Evolutionary conservation across 441 rosid species (phyloP).

Genomic region (Manihot esculenta): DNA sequence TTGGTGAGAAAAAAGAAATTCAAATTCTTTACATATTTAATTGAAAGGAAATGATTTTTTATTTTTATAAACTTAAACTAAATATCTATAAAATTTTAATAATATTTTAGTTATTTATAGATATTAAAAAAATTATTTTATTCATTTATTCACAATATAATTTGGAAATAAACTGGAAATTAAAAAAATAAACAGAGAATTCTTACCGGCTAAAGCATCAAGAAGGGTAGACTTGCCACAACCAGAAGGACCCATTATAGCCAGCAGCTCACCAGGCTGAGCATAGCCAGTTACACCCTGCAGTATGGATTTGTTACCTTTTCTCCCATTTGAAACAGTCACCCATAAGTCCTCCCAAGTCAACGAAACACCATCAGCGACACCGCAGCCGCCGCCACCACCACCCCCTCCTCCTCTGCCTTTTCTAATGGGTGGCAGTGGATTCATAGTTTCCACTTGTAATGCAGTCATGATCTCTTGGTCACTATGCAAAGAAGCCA

Average conservation of each 20-base stretch:
- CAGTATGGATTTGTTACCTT: slow-evolving; percentile 24
- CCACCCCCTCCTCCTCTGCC: neutral
- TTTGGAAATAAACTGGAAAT: neutral
- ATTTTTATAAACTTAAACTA: too few species aligned
- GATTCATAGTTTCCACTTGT: neutral
- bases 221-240: slow-evolving; percentile 58
- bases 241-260: slow-evolving; percentile 61
- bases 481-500: neutral
- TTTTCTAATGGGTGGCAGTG: neutral
- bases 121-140: too few species aligned
- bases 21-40: too few species aligned
- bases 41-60: too few species aligned
- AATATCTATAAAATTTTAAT: too few species aligned
- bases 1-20: too few species aligned
- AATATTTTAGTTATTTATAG: too few species aligned
- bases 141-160: too few species aligned
- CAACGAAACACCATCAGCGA: slow-evolving; percentile 28
- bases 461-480: neutral
- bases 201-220: slow-evolving; percentile 47
- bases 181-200: neutral
- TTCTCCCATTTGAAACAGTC: slow-evolving; percentile 25
- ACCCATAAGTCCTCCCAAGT: slow-evolving; percentile 50
- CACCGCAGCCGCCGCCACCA: neutral
- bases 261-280: slow-evolving; percentile 42
- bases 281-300: slow-evolving; percentile 46